Percentiles rank a stretch among this genome's conserved stretches.
phyloP scores from a whole-genome alignment of 805 yeast species.

The Candida tibetensis region DNA sequence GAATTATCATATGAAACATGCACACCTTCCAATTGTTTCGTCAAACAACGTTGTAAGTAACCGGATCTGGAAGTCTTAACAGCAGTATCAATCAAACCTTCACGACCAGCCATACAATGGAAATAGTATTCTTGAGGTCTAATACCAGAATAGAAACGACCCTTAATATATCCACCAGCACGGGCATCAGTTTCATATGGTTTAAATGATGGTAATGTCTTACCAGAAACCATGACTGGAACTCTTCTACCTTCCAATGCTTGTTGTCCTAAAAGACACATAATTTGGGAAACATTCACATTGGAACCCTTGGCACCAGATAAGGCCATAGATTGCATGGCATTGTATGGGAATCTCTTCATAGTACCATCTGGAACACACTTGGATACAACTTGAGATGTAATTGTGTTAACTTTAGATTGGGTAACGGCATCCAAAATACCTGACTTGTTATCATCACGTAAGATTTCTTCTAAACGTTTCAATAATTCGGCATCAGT shows the following conservation, averaged over 20 bases:
- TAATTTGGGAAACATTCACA: constrained; percentile 97
- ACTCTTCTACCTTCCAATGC: constrained; percentile 99
- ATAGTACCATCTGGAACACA: constrained; percentile 97
- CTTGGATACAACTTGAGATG: constrained; percentile 89
- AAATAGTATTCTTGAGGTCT: constrained; percentile 98
- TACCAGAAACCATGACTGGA: constrained; percentile 98
- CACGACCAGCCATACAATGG: constrained; percentile 99
- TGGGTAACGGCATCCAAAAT: constrained; percentile 94
- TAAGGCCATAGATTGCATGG: constrained; percentile 98
- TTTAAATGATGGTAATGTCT: constrained; percentile 93
- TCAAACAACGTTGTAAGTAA: constrained; percentile 95
- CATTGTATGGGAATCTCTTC: constrained; percentile 91
- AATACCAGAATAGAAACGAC: constrained; percentile 96
- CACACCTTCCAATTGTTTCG: constrained; percentile 97
- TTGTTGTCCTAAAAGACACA: constrained; percentile 99
- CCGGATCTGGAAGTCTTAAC: constrained; percentile 98
- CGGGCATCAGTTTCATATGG: constrained; percentile 96
- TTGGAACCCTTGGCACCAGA: constrained; percentile 99
- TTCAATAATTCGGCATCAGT: constrained; percentile 73
- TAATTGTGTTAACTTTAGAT: constrained; percentile 85
- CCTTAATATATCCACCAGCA: constrained; percentile 98
- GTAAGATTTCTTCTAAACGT: constrained; percentile 89
- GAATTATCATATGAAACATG: constrained; percentile 91
- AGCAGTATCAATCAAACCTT: constrained; percentile 98
- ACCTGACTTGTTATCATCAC: constrained; percentile 91